phyloP scores from a whole-genome alignment of 2,329 filamentous ascomycete genomes.

The Diaporthe destruens region DNA sequence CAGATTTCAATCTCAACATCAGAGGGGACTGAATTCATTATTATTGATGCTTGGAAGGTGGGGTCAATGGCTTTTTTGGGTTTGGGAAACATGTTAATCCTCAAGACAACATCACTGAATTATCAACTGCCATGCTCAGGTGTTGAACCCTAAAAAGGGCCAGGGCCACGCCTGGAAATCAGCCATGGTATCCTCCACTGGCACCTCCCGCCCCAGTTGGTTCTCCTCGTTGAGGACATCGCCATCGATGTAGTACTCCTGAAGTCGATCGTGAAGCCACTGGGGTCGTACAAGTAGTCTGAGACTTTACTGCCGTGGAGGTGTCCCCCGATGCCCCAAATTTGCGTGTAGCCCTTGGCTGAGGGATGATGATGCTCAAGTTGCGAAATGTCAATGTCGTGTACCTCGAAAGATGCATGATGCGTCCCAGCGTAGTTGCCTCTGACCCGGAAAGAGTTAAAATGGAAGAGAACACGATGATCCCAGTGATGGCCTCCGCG shows the following conservation, averaged over 20 bases:
- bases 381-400: not conserved
- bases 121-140: not conserved
- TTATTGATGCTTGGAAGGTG: too few species aligned
- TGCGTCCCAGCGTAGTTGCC: not conserved
- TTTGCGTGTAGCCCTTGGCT: not conserved
- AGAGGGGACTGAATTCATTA: too few species aligned
- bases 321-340: slow-evolving; percentile 1
- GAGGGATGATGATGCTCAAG: slow-evolving; percentile 1
- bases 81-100: not conserved
- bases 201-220: not conserved
- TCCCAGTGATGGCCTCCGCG: not conserved
- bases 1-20: not conserved
- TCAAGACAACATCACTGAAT: too few species aligned
- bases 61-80: not conserved
- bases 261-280: not conserved
- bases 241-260: slow-evolving; percentile 1
- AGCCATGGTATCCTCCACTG: not conserved
- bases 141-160: not conserved
- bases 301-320: not conserved
- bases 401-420: slow-evolving; percentile 1
- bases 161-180: not conserved
- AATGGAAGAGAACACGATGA: not conserved
- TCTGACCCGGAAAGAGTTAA: not conserved
- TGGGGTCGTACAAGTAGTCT: slow-evolving; percentile 2
- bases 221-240: not conserved